Evolutionary conservation across 2,329 filamentous ascomycete species (phyloP).

Genomic region (Cytospora schulzeri): DNA sequence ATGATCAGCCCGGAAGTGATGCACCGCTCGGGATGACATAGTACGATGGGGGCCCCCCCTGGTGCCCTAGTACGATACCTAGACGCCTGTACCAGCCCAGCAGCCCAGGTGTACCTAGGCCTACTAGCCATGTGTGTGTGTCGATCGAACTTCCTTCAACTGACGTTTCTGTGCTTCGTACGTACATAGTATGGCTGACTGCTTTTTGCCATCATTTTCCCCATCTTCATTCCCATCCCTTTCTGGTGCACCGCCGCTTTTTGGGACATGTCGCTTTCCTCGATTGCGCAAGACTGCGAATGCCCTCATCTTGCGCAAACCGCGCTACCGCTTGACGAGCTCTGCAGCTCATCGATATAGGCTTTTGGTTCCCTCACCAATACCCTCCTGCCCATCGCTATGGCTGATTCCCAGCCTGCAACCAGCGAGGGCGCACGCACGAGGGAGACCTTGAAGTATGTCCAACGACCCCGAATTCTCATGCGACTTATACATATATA

Average conservation of each 20-base stretch:
- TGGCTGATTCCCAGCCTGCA: not conserved
- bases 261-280: not conserved
- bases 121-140: not conserved
- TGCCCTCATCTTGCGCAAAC: not conserved
- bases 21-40: not conserved
- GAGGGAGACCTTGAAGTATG: slow-evolving; percentile 15
- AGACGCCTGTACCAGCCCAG: not conserved
- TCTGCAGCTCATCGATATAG: not conserved
- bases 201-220: not conserved
- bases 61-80: no score
- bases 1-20: not conserved
- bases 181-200: not conserved
- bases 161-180: not conserved
- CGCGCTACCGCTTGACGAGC: not conserved
- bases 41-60: not conserved
- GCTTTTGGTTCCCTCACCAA: not conserved
- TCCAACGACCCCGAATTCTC: not conserved
- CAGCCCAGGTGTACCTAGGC: not conserved
- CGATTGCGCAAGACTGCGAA: slow-evolving; percentile 5
- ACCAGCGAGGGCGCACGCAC: slow-evolving; percentile 14
- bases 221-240: not conserved
- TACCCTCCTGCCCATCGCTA: not conserved
- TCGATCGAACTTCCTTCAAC: not conserved
- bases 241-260: not conserved
- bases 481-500: not conserved